phyloP scores from a whole-genome alignment of 2,329 filamentous ascomycete species.

The Acephala macrosclerotiorum region DNA sequence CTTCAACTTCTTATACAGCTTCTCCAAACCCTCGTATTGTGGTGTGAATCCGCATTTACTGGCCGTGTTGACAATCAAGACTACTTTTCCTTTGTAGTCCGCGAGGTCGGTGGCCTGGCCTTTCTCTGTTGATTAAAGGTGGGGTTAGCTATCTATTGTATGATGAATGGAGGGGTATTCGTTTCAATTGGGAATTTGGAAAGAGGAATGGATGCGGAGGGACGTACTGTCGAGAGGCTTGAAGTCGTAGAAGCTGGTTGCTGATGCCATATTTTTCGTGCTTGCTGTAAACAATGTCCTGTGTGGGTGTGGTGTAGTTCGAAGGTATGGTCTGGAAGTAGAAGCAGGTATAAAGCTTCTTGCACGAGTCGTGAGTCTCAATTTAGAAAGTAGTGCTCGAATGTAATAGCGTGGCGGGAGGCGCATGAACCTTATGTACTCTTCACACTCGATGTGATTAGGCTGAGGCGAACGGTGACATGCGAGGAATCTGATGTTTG shows the following conservation, averaged over 20 bases:
- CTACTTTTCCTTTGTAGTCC: slow-evolving; percentile 86
- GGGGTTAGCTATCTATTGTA: slow-evolving; percentile 17
- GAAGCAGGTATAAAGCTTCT: slow-evolving; percentile 7
- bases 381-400: background rate
- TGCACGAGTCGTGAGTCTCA: slow-evolving; percentile 4
- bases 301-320: background rate
- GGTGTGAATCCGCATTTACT: slow-evolving; percentile 99
- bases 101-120: slow-evolving; percentile 74
- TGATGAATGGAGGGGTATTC: slow-evolving; percentile 9
- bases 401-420: background rate
- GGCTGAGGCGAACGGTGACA: background rate
- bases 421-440: slow-evolving; percentile 14
- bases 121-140: slow-evolving; percentile 62
- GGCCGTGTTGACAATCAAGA: slow-evolving; percentile 96
- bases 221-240: slow-evolving; percentile 80
- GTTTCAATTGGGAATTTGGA: background rate
- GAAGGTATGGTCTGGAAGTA: background rate
- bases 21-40: slow-evolving; percentile 91
- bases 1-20: slow-evolving; percentile 82
- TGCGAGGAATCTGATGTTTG: slow-evolving; percentile 1
- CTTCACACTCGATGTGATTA: slow-evolving; percentile 1
- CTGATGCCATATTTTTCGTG: slow-evolving; percentile 64
- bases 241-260: slow-evolving; percentile 82
- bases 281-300: slow-evolving; percentile 1
- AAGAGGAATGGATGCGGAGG: background rate